phyloP scores from a whole-genome alignment of 345 rosid genomes.

The Ceriops tagal region DNA sequence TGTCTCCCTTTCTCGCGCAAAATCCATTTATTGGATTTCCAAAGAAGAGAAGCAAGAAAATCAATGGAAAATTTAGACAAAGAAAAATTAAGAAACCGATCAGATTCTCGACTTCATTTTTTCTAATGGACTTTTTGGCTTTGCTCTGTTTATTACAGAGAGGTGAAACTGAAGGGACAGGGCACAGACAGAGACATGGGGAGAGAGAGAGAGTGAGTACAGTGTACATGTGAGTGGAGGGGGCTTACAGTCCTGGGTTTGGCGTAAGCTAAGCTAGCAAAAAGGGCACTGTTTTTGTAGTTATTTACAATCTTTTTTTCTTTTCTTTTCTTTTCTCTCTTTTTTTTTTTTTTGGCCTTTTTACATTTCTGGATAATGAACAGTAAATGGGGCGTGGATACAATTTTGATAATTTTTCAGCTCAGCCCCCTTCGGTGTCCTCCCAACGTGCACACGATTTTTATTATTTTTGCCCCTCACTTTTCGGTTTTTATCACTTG shows the following conservation, averaged over 20 bases:
- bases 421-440: too few species aligned
- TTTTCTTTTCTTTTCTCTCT: too few species aligned
- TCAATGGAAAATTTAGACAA: background rate
- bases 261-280: background rate
- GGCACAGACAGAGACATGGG: constrained; percentile 3
- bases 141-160: constrained; percentile 18
- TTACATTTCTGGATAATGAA: too few species aligned
- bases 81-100: constrained; percentile 11
- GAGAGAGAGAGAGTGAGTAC: constrained; percentile 27
- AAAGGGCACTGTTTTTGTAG: constrained; percentile 5
- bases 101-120: constrained; percentile 18
- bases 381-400: too few species aligned
- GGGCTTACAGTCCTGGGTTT: constrained; percentile 28
- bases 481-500: background rate
- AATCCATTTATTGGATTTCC: constrained; percentile 30
- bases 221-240: constrained; percentile 25
- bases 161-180: constrained; percentile 16
- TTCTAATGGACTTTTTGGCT: background rate
- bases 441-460: too few species aligned
- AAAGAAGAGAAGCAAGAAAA: background rate
- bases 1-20: constrained; percentile 14
- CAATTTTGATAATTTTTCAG: too few species aligned
- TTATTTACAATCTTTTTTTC: constrained; percentile 18
- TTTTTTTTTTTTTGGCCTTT: too few species aligned
- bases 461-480: constrained; percentile 1